A percentile compares a stretch with the other conserved stretches of the same genome.
These are phyloP conservation scores for Colletotrichum liaoningense DNA, from an alignment of 2,329 filamentous ascomycete genomes.

Conservation along the genomic window DNA sequence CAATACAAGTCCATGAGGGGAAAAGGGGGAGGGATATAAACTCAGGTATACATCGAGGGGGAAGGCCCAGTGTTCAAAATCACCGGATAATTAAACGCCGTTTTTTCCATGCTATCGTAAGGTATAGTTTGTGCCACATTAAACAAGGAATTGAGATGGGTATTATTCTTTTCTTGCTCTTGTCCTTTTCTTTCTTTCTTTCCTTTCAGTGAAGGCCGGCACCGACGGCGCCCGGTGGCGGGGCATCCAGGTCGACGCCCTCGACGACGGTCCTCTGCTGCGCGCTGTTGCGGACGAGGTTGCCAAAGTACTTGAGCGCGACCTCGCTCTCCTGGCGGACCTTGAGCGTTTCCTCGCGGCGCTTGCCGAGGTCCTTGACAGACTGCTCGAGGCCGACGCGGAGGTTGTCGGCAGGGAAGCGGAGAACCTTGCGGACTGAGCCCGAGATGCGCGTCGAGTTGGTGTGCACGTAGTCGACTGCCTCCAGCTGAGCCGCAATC, in stretches of 20 bases:
- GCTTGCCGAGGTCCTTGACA: constrained; percentile 83
- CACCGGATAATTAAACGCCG: constrained; percentile 29
- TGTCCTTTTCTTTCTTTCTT: background rate
- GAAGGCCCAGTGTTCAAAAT: constrained; percentile 9
- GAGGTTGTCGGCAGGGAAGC: constrained; percentile 87
- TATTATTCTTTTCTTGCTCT: background rate
- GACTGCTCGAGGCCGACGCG: constrained; percentile 85
- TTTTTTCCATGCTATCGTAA: constrained; percentile 35
- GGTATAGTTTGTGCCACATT: constrained; percentile 25
- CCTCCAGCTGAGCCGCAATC: constrained; percentile 81
- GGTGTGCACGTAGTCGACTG: constrained; percentile 91
- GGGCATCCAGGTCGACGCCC: constrained; percentile 66
- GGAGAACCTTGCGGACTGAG: constrained; percentile 89
- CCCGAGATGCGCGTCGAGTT: constrained; percentile 88
- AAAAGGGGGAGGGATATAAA: constrained; percentile 20
- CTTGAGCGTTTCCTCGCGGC: constrained; percentile 86
- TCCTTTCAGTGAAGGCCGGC: constrained; percentile 25
- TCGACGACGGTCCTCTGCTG: constrained; percentile 62
- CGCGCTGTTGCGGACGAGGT: constrained; percentile 77
- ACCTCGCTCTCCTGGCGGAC: constrained; percentile 85
- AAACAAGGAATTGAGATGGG: constrained; percentile 22
- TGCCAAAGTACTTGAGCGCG: constrained; percentile 89
- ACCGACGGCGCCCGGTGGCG: constrained; percentile 50
- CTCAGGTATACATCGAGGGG: constrained; percentile 30
- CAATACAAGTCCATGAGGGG: background rate